Percentiles rank a stretch among this genome's conserved stretches.
These are phyloP conservation scores for Diaporthe velutina DNA, from an alignment of 2,329 filamentous ascomycete species.

Conservation along the genomic window DNA sequence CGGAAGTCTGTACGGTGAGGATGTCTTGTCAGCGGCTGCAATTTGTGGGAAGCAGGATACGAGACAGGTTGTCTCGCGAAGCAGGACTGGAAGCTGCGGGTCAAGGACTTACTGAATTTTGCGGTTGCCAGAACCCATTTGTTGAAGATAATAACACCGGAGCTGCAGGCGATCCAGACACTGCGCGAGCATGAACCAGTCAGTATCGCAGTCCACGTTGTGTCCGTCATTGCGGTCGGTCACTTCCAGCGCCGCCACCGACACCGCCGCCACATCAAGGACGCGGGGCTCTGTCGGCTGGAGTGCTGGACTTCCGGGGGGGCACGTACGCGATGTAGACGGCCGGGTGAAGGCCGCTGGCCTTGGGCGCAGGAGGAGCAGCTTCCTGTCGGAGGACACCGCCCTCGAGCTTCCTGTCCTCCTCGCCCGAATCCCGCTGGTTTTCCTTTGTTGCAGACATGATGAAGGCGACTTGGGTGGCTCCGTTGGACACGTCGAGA, in stretches of 20 bases:
- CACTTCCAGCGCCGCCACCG: neutral
- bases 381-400: slow-evolving; percentile 37
- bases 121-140: slow-evolving; percentile 91
- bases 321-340: slow-evolving; percentile 77
- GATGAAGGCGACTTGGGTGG: neutral
- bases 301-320: neutral
- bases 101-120: slow-evolving; percentile 66
- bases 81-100: neutral
- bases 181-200: slow-evolving; percentile 57
- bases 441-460: slow-evolving; percentile 41
- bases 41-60: neutral
- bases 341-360: slow-evolving; percentile 71
- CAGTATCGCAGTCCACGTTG: neutral
- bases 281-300: slow-evolving; percentile 46
- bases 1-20: slow-evolving; percentile 45
- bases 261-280: neutral
- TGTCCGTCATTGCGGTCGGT: neutral
- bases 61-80: slow-evolving; percentile 28
- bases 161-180: slow-evolving; percentile 89
- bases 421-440: slow-evolving; percentile 40
- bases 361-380: slow-evolving; percentile 35
- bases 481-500: neutral
- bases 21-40: slow-evolving; percentile 29
- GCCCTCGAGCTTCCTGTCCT: slow-evolving; percentile 41
- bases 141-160: slow-evolving; percentile 94